Evolutionary conservation across 352 stramenopile genomes (phyloP).

Genomic region (Phytophthora sp.): DNA sequence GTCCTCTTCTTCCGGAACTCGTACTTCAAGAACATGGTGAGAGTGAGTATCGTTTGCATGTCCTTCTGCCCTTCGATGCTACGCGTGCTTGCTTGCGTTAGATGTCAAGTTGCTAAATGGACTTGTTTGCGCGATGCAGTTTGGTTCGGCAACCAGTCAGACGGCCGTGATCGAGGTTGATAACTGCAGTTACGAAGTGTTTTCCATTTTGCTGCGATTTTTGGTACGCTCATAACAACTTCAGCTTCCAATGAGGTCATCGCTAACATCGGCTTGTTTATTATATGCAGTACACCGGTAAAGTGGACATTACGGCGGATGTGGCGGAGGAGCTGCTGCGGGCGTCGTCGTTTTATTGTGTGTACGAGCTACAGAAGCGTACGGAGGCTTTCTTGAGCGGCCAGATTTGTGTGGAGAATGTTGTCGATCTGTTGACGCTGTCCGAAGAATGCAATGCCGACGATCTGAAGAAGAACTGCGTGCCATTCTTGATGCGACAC

Average conservation of each 20-base stretch:
- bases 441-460: slow-evolving; percentile 79
- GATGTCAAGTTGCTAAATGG: slow-evolving; percentile 15
- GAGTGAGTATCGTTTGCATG: slow-evolving; percentile 65
- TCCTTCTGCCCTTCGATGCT: neutral
- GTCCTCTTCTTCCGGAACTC: slow-evolving; percentile 91
- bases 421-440: slow-evolving; percentile 77
- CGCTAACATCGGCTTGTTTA: slow-evolving; percentile 16
- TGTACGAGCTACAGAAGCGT: slow-evolving; percentile 87
- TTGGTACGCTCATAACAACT: slow-evolving; percentile 58
- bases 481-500: slow-evolving; percentile 87
- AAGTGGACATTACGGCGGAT: slow-evolving; percentile 82
- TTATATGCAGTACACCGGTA: slow-evolving; percentile 86
- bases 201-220: slow-evolving; percentile 85
- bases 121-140: slow-evolving; percentile 46
- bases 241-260: neutral
- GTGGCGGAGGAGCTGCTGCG: slow-evolving; percentile 84
- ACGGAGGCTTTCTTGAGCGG: slow-evolving; percentile 80
- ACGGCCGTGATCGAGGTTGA: slow-evolving; percentile 89
- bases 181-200: slow-evolving; percentile 90
- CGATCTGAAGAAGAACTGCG: slow-evolving; percentile 87
- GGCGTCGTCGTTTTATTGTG: slow-evolving; percentile 82
- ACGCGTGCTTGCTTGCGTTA: neutral
- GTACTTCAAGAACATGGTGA: slow-evolving; percentile 93
- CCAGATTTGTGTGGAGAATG: slow-evolving; percentile 83
- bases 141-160: slow-evolving; percentile 80